Percentiles rank a stretch among this genome's conserved stretches.
phyloP scores from a whole-genome alignment of 2,329 filamentous ascomycete species.

The Apiospora hydei region DNA sequence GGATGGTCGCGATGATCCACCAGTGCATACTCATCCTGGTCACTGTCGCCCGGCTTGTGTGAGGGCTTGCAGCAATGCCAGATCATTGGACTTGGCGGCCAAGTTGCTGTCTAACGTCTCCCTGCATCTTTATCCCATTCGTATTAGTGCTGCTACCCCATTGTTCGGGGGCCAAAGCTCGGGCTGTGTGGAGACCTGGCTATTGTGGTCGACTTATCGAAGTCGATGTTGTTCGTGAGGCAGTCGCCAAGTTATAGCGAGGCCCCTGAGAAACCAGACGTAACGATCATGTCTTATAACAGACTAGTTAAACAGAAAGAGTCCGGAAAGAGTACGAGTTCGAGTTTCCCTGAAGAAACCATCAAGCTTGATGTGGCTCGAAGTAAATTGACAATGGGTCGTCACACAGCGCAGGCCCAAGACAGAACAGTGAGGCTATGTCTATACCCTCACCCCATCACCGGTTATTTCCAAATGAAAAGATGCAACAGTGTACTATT shows the following conservation, averaged over 20 bases:
- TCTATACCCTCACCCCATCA: background rate
- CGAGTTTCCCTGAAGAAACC: accelerated
- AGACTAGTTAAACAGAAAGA: background rate
- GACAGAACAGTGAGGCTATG: background rate
- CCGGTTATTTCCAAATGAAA: background rate
- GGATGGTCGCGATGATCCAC: background rate
- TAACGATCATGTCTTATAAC: background rate
- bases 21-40: background rate
- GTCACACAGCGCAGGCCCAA: background rate
- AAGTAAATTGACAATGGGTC: background rate
- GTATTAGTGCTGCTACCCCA: background rate
- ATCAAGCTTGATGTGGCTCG: background rate
- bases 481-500: background rate
- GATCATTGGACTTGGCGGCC: background rate
- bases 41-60: conserved; percentile 1
- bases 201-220: background rate
- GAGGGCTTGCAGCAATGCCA: background rate
- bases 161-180: background rate
- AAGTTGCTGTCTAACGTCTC: background rate
- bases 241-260: background rate
- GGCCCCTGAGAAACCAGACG: background rate
- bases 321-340: background rate
- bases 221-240: background rate
- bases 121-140: conserved; percentile 2
- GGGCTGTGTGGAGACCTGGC: background rate